Evolutionary conservation across 2,329 filamentous ascomycete genomes (phyloP).

Genomic region (Chaetoscypha palmicola): DNA sequence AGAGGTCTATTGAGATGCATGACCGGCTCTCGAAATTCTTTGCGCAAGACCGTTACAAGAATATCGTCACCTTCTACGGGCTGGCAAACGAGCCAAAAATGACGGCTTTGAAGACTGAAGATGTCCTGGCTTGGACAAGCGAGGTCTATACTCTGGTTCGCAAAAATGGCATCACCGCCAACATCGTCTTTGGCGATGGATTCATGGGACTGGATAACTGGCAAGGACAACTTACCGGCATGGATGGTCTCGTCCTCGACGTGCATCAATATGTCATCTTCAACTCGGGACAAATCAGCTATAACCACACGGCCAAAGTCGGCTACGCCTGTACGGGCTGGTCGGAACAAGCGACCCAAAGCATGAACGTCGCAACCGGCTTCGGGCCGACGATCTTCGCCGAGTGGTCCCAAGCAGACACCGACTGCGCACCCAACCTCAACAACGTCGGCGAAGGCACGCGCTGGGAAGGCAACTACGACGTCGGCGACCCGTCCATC

Average conservation of each 20-base stretch:
- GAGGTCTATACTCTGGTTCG: constrained; percentile 67
- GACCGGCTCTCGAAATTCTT: constrained; percentile 86
- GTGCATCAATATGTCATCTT: constrained; percentile 99
- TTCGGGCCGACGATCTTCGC: constrained; percentile 93
- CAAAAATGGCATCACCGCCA: constrained; percentile 65
- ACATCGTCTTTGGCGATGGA: constrained; percentile 84
- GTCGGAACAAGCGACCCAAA: constrained; percentile 68
- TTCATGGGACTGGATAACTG: constrained; percentile 89
- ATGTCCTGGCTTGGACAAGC: constrained; percentile 74
- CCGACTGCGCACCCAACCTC: constrained; percentile 79
- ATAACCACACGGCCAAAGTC: constrained; percentile 76
- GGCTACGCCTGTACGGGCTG: constrained; percentile 82
- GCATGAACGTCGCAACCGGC: constrained; percentile 66
- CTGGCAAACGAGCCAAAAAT: constrained; percentile 92
- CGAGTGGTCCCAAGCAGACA: constrained; percentile 97
- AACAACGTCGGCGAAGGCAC: constrained; percentile 86
- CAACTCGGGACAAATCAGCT: constrained; percentile 78
- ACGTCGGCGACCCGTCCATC: constrained; percentile 52
- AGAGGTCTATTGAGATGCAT: constrained; percentile 82
- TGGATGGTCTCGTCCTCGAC: constrained; percentile 76
- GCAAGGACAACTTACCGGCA: constrained; percentile 71
- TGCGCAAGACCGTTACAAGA: constrained; percentile 84
- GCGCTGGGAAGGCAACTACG: constrained; percentile 84
- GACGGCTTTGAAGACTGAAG: constrained; percentile 56
- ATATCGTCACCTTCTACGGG: constrained; percentile 87